Evolutionary conservation across 129 eudicot genomes (phyloP).

Genomic region (Deinandra increscens): DNA sequence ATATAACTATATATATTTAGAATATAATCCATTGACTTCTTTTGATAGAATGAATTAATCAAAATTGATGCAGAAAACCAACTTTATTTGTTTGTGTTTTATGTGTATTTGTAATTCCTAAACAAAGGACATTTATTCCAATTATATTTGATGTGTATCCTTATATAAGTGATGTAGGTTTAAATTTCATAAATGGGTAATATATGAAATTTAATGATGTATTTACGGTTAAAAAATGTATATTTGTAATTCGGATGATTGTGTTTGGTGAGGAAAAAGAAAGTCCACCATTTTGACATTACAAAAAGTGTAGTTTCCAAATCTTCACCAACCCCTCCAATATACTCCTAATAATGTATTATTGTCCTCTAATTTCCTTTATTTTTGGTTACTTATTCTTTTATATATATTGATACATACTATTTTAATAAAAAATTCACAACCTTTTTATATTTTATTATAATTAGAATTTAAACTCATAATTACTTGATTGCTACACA

Average conservation of each 20-base stretch:
- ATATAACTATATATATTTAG: no score
- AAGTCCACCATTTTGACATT: not conserved
- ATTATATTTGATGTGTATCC: no score
- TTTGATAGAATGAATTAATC: no score
- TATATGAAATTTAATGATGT: no score
- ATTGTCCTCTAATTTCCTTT: not conserved
- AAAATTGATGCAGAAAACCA: no score
- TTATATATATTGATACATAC: not conserved
- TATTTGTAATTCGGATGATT: not conserved
- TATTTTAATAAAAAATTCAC: not conserved
- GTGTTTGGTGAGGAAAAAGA: not conserved
- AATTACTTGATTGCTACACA: not conserved
- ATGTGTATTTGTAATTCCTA: not conserved
- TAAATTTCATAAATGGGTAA: no score
- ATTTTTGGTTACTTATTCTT: not conserved
- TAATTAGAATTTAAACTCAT: not conserved
- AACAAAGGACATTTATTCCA: no score
- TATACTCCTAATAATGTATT: not conserved
- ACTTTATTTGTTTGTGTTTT: no score
- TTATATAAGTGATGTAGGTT: no score
- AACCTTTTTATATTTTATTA: not conserved
- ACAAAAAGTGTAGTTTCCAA: not conserved
- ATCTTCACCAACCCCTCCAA: constrained; percentile 1
- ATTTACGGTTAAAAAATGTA: no score
- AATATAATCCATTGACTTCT: no score